Percentiles rank a stretch among this genome's conserved stretches.
Conservation (phyloP, 371 early-diverging fungal genomes). For the Umbelopsis sp. region DNA sequence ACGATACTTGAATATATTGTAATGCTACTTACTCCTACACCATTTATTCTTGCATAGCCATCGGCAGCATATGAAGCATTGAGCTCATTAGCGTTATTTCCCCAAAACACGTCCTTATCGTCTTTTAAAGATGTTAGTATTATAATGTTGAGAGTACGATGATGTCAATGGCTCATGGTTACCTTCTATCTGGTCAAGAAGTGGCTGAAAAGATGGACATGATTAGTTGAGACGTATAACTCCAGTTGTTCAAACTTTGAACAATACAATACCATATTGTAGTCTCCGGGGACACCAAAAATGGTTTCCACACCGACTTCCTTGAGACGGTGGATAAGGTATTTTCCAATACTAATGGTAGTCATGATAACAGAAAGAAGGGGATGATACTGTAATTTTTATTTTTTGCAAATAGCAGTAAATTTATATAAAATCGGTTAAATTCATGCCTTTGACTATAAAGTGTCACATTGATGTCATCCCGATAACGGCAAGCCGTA, state of each 20-base stretch:
- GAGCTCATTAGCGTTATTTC: constrained; percentile 46
- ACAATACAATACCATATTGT: constrained; percentile 38
- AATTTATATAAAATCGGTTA: neutral
- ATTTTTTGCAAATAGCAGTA: neutral
- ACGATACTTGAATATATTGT: too few relatives aligned
- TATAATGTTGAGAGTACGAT: neutral
- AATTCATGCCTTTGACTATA: neutral
- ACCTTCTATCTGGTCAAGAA: constrained; percentile 9
- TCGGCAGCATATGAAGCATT: constrained; percentile 59
- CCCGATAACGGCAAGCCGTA: neutral
- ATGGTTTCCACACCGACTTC: constrained; percentile 47
- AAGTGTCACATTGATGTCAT: constrained; percentile 4
- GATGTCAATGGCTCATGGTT: too few relatives aligned
- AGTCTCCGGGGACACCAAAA: constrained; percentile 56
- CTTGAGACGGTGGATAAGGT: constrained; percentile 45
- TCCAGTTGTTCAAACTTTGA: neutral
- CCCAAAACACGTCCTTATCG: constrained; percentile 40
- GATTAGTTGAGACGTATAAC: neutral
- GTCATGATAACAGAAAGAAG: neutral
- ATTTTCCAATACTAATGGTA: constrained; percentile 34
- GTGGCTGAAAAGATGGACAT: neutral
- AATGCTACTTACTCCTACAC: constrained; percentile 30
- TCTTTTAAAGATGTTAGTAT: constrained; percentile 34
- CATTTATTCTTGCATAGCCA: constrained; percentile 53
- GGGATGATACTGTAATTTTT: neutral